These are phyloP conservation scores for Trichomonas tenax DNA, from an alignment of 208 protist genomes.

Conservation along the genomic window DNA sequence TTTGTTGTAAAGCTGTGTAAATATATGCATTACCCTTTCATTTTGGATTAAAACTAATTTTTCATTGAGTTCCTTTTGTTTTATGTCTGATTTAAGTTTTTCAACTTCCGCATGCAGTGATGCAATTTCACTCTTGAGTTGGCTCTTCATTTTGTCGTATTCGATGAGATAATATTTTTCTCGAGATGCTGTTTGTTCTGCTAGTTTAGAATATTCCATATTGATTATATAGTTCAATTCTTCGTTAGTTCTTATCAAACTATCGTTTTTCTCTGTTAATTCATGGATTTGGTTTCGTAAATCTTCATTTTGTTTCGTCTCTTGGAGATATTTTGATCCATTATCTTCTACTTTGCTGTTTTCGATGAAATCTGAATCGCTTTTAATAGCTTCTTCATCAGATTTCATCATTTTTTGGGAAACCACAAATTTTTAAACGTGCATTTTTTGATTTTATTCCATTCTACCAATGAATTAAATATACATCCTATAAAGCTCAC, in stretches of 20 bases:
- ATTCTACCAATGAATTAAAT: no score
- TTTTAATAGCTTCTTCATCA: no score
- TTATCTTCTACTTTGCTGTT: no score
- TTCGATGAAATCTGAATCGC: no score
- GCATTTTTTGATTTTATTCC: no score
- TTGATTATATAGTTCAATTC: not conserved
- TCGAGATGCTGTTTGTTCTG: not conserved
- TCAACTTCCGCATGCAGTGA: not conserved
- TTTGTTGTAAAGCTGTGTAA: not conserved
- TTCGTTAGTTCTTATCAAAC: not conserved
- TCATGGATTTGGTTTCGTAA: not conserved
- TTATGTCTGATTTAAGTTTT: not conserved
- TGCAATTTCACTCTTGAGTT: not conserved
- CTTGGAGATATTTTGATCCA: no score
- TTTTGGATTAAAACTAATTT: not conserved
- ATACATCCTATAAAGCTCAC: no score
- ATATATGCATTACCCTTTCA: not conserved
- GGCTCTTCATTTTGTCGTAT: not conserved
- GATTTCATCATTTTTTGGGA: no score
- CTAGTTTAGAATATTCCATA: not conserved
- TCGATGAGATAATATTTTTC: not conserved
- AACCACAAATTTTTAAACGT: no score
- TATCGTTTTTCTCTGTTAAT: not conserved
- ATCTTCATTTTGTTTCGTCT: no score
- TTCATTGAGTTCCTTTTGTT: not conserved